Conservation (phyloP, 2,329 filamentous ascomycete genomes). For the Calcarisporium arbuscula region DNA sequence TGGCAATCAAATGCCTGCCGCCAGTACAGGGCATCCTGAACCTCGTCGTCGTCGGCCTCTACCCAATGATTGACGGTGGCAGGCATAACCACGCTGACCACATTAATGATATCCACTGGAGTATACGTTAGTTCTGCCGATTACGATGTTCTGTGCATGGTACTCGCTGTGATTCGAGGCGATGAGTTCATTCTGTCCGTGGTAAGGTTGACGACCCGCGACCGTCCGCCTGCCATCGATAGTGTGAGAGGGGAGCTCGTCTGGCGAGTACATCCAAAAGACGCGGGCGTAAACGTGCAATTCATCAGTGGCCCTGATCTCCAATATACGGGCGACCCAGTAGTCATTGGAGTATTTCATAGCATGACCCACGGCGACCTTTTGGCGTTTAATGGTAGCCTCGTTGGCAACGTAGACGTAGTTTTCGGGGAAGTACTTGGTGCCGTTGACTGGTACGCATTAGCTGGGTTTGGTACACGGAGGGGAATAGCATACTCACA, state of each 20-base stretch:
- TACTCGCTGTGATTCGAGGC: conserved; percentile 66
- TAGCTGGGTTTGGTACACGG: conserved; percentile 8
- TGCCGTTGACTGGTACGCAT: conserved; percentile 47
- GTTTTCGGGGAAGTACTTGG: conserved; percentile 52
- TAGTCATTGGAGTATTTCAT: conserved; percentile 43
- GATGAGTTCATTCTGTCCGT: conserved; percentile 61
- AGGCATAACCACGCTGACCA: conserved; percentile 59
- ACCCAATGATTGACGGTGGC: conserved; percentile 62
- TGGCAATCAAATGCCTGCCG: conserved; percentile 55
- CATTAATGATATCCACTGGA: conserved; percentile 71
- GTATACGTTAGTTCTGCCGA: too few relatives aligned
- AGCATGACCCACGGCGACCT: too few relatives aligned
- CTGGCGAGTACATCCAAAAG: conserved; percentile 71
- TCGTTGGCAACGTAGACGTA: conserved; percentile 56
- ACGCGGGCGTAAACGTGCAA: conserved; percentile 72
- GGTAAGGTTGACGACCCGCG: conserved; percentile 57
- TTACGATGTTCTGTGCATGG: too few relatives aligned
- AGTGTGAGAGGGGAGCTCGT: conserved; percentile 57
- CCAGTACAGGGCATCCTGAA: conserved; percentile 56
- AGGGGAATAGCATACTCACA: too few relatives aligned
- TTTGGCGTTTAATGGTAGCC: conserved; percentile 48
- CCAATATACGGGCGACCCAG: conserved; percentile 73
- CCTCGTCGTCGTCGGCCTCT: conserved; percentile 60
- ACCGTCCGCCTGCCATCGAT: conserved; percentile 43
- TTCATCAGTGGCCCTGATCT: conserved; percentile 65